These are phyloP conservation scores for Cinchona pubescens DNA, from an alignment of 257 asterid species.

Conservation along the genomic window DNA sequence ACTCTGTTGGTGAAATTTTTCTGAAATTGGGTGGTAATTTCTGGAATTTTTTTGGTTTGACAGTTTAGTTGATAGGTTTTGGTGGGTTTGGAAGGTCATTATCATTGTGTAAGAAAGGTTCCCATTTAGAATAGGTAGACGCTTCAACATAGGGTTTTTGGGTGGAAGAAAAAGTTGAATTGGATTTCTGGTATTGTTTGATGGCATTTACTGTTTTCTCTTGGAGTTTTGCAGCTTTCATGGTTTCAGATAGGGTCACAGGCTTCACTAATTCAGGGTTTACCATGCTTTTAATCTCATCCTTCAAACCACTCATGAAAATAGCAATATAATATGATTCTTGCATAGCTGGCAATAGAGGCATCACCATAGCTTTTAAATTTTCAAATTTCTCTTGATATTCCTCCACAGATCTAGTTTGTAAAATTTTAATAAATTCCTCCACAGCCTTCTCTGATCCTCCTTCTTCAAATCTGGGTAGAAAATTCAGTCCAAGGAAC, in stretches of 20 bases:
- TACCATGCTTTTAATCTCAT: neutral
- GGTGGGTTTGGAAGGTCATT: neutral
- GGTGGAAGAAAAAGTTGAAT: too few species aligned
- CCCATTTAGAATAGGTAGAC: too few species aligned
- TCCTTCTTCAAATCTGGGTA: neutral
- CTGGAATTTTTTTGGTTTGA: neutral
- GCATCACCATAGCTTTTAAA: neutral
- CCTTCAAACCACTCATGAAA: neutral
- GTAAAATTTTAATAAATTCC: neutral
- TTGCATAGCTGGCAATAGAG: neutral
- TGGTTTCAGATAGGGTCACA: neutral
- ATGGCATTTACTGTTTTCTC: neutral
- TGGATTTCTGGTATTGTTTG: too few species aligned
- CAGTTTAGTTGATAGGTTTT: too few species aligned
- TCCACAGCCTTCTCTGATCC: neutral
- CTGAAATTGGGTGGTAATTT: neutral
- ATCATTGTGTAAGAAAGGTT: too few species aligned
- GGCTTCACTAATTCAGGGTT: neutral
- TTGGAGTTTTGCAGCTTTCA: neutral
- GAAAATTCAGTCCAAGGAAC: neutral
- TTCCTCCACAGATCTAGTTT: neutral
- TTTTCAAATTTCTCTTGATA: neutral
- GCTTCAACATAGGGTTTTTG: too few species aligned
- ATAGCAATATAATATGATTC: neutral
- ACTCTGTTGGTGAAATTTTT: neutral